These are phyloP conservation scores for Epichloe amarillans DNA, from an alignment of 2,329 filamentous ascomycete species.

Conservation along the genomic window DNA sequence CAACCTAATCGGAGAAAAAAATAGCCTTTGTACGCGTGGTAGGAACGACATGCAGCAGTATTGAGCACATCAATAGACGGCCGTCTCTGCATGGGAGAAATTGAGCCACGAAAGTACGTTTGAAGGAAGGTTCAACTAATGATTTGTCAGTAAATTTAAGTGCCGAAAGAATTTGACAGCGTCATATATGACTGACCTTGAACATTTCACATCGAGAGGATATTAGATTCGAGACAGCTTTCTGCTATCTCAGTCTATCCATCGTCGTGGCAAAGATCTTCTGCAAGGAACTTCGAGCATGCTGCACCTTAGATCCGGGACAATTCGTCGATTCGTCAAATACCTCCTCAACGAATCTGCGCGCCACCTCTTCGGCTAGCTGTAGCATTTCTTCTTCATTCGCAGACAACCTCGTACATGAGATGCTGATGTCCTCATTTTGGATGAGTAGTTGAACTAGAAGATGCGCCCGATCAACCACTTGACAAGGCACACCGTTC, in stretches of 20 bases:
- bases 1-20: too few species aligned
- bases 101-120: too few species aligned
- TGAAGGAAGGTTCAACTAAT: not conserved
- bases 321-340: conserved; percentile 5
- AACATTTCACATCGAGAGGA: not conserved
- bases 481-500: conserved; percentile 62
- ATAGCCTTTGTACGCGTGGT: too few species aligned
- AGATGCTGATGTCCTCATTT: conserved; percentile 63
- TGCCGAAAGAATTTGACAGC: not conserved
- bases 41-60: too few species aligned
- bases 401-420: conserved; percentile 54
- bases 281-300: conserved; percentile 7
- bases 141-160: not conserved
- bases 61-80: too few species aligned
- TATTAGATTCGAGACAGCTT: not conserved
- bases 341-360: conserved; percentile 35
- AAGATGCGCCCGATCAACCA: conserved; percentile 64
- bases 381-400: conserved; percentile 54
- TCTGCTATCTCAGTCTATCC: not conserved
- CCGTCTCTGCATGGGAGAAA: too few species aligned
- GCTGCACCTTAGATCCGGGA: conserved; percentile 3
- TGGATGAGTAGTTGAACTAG: conserved; percentile 54
- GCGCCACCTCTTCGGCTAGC: conserved; percentile 48
- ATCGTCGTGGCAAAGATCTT: not conserved
- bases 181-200: not conserved